Base-by-base conservation (phyloP, 805 yeast genomes). In the Ogataea siamensis region DNA sequence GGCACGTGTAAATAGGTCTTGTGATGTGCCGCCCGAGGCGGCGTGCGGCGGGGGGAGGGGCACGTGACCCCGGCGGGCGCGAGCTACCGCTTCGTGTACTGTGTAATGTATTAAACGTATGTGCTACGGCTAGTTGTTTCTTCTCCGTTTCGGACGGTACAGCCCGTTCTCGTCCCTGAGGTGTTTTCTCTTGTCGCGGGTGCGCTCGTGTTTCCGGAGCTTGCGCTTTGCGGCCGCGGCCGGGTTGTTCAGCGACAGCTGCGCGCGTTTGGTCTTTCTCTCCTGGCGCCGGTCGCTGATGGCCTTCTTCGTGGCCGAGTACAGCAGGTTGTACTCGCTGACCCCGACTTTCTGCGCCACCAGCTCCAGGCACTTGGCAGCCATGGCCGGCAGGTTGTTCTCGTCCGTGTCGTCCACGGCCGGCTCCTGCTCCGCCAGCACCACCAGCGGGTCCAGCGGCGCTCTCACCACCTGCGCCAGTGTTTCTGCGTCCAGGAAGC, bases 201-300 rank as follows among this genome's bases (percentile, higher is more conserved):
- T 73, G 51, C 81, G 74, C 25, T 71, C 77, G 64, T 89, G 94
- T 59, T 84, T 86, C 62, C 71, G 81, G 53, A 86, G 55, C 64
- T 83, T 86, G 60, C 85, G 76, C 48, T 73, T 74, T 2, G 96
- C 93, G n/a, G 87, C 81, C 28, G 74, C 63, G 11, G 83, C 95
- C 1, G 98, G 98, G 4, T 83, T 84, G 14, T 71, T 74, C 8
- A 89, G 70, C 3, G 87, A 83, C 56, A 87, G 64, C 42, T 83
- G 80, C 0, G 95, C 83, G 40, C 88, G 71, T 55, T 80, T 82
- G 0, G 84, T 74, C 55, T 72, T 78, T 62, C 97, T 77, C 33
- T 87, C 94, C 42, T 73, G 73, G 53, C 97, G 75, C 59, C 87
- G 76, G 23, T 67, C 66, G 19, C 61, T 63, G 16, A 89, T 81